Percentiles rank a stretch among this genome's conserved stretches.
These are phyloP conservation scores for Globisporangium echinulatum DNA, from an alignment of 352 stramenopile genomes.

Conservation along the genomic window DNA sequence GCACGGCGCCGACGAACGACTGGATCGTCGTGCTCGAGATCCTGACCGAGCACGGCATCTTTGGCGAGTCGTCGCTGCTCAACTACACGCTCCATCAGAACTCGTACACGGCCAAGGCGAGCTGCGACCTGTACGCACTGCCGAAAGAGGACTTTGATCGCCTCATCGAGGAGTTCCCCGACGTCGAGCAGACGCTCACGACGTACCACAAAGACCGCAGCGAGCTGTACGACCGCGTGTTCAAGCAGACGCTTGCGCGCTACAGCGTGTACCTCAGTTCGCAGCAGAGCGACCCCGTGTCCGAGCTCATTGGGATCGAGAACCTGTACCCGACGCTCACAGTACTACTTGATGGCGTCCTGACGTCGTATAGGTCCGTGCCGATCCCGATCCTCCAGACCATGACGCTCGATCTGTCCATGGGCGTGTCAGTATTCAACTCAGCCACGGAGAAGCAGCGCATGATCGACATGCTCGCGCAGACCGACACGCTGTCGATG, in stretches of 20 bases:
- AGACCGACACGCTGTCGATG: constrained; percentile 16
- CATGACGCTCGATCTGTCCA: constrained; percentile 64
- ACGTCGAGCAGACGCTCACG: constrained; percentile 53
- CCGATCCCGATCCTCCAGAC: constrained; percentile 48
- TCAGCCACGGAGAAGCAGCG: constrained; percentile 61
- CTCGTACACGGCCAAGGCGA: constrained; percentile 64
- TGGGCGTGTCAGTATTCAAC: constrained; percentile 77
- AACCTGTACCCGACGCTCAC: constrained; percentile 67
- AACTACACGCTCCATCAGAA: constrained; percentile 74
- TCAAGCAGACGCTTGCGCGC: constrained; percentile 59
- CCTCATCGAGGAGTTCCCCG: constrained; percentile 74
- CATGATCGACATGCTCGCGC: constrained; percentile 53
- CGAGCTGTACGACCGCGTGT: constrained; percentile 56
- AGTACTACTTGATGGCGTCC: constrained; percentile 49
- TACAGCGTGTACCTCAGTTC: constrained; percentile 60
- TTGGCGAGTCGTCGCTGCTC: constrained; percentile 62
- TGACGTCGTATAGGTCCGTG: constrained; percentile 58
- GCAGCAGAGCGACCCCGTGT: constrained; percentile 47
- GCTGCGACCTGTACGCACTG: constrained; percentile 70
- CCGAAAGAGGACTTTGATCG: constrained; percentile 77
- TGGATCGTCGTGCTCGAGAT: constrained; percentile 77
- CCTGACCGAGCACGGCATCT: constrained; percentile 56
- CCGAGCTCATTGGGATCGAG: constrained; percentile 43
- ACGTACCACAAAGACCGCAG: constrained; percentile 58
- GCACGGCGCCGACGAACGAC: constrained; percentile 38